These are phyloP conservation scores for Mycena belliarum DNA, from an alignment of 768 basidiomycete species.

Conservation along the genomic window DNA sequence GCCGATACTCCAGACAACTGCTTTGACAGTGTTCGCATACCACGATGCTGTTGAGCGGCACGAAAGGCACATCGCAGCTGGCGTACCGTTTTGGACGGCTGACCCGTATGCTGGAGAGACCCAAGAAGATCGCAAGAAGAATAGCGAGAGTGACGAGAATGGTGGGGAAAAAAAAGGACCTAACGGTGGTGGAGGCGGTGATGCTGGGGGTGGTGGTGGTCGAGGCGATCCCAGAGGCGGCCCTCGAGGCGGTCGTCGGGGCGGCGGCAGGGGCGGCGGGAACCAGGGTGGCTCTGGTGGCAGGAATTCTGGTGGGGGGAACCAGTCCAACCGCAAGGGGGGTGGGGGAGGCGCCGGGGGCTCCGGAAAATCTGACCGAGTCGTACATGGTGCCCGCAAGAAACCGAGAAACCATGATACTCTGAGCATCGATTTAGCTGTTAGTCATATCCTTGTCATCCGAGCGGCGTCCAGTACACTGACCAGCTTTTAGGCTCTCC, in stretches of 20 bases:
- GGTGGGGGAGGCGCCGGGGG: too few species aligned
- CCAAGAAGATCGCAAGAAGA: background rate
- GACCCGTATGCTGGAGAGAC: constrained; percentile 4
- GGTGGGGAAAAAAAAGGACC: background rate
- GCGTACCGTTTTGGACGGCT: background rate
- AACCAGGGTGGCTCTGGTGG: background rate
- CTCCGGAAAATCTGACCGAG: too few species aligned
- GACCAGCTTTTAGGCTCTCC: background rate
- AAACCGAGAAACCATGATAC: too few species aligned
- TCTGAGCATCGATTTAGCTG: background rate
- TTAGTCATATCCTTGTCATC: background rate
- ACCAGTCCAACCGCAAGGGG: too few species aligned
- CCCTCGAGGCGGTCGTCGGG: too few species aligned
- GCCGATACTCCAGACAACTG: constrained; percentile 5
- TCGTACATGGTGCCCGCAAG: too few species aligned
- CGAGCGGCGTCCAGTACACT: background rate
- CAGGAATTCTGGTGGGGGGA: background rate
- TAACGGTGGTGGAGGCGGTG: background rate
- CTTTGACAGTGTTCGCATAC: constrained; percentile 11
- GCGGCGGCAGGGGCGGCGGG: background rate
- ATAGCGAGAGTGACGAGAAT: background rate
- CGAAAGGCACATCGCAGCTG: background rate
- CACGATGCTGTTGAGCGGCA: constrained; percentile 4
- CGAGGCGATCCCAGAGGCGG: background rate
- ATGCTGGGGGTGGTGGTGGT: too few species aligned